These are phyloP conservation scores for Anthostomella pinea DNA, from an alignment of 2,329 filamentous ascomycete species.

Conservation along the genomic window DNA sequence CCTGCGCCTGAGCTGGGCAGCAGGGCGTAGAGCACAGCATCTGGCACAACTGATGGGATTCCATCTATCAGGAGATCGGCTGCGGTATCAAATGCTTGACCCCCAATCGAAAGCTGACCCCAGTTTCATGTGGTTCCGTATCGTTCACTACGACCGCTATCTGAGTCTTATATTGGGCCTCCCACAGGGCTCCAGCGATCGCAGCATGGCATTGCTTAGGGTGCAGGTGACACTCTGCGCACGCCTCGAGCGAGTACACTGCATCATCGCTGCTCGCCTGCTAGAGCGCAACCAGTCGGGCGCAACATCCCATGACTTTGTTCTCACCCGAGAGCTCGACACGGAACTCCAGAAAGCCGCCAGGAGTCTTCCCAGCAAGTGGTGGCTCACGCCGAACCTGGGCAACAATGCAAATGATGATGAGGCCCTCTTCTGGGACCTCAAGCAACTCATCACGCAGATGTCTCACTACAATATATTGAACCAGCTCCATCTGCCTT, in stretches of 20 bases:
- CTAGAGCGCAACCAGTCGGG: slow-evolving; percentile 35
- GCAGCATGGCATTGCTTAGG: no score
- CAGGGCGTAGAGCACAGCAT: slow-evolving; percentile 35
- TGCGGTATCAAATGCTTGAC: slow-evolving; percentile 12
- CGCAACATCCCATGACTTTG: slow-evolving; percentile 20
- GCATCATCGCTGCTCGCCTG: slow-evolving; percentile 26
- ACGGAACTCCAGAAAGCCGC: slow-evolving; percentile 31
- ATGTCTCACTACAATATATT: slow-evolving; percentile 41
- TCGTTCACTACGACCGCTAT: slow-evolving; percentile 35
- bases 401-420: slow-evolving; percentile 4
- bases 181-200: no score
- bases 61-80: slow-evolving; percentile 25
- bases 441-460: slow-evolving; percentile 35
- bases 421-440: slow-evolving; percentile 26
- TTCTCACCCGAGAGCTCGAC: slow-evolving; percentile 32
- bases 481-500: slow-evolving; percentile 42
- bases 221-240: no score
- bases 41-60: slow-evolving; percentile 42
- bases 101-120: slow-evolving; percentile 4
- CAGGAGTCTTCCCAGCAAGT: slow-evolving; percentile 31
- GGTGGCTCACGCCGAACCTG: slow-evolving; percentile 34
- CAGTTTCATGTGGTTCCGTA: slow-evolving; percentile 30
- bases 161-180: slow-evolving; percentile 34
- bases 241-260: no score
- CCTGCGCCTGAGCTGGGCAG: slow-evolving; percentile 39